phyloP scores from a whole-genome alignment of 2,329 filamentous ascomycete genomes.

The Aspergillus caelatus region DNA sequence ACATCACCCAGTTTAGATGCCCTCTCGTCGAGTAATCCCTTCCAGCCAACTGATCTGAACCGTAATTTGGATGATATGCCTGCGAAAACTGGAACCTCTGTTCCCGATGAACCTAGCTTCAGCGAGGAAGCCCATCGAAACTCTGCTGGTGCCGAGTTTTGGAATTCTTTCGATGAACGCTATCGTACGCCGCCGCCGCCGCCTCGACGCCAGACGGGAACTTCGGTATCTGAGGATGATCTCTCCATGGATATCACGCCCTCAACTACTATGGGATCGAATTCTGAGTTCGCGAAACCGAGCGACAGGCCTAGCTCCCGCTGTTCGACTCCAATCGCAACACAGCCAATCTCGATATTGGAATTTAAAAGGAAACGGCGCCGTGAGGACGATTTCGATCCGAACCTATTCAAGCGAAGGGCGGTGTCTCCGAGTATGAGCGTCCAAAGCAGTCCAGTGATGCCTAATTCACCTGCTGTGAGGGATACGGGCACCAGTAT shows the following conservation, averaged over 20 bases:
- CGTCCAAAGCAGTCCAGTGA: conserved; percentile 83
- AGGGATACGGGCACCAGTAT: conserved; percentile 61
- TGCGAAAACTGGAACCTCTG: conserved; percentile 37
- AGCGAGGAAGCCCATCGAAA: conserved; percentile 74
- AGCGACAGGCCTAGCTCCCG: conserved; percentile 39
- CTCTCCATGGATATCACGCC: conserved; percentile 44
- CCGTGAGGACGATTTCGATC: conserved; percentile 88
- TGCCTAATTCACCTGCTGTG: conserved; percentile 78
- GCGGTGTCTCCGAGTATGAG: conserved; percentile 92
- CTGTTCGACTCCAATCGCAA: conserved; percentile 46
- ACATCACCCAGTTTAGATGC: conserved; percentile 42
- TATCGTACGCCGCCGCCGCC: conserved; percentile 66
- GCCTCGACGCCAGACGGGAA: conserved; percentile 59
- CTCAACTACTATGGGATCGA: conserved; percentile 33
- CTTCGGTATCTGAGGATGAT: conserved; percentile 49
- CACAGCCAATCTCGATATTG: conserved; percentile 58
- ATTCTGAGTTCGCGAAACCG: conserved; percentile 34
- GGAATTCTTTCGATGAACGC: conserved; percentile 76
- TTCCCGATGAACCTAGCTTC: conserved; percentile 68
- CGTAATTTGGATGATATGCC: conserved; percentile 21
- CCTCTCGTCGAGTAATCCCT: conserved; percentile 56
- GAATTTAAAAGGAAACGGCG: conserved; percentile 81
- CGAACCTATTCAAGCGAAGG: conserved; percentile 82
- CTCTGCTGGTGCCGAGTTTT: conserved; percentile 72
- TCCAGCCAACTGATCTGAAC: conserved; percentile 18